These are phyloP conservation scores for Nephelium lappaceum DNA, from an alignment of 345 rosid genomes.

Conservation along the genomic window DNA sequence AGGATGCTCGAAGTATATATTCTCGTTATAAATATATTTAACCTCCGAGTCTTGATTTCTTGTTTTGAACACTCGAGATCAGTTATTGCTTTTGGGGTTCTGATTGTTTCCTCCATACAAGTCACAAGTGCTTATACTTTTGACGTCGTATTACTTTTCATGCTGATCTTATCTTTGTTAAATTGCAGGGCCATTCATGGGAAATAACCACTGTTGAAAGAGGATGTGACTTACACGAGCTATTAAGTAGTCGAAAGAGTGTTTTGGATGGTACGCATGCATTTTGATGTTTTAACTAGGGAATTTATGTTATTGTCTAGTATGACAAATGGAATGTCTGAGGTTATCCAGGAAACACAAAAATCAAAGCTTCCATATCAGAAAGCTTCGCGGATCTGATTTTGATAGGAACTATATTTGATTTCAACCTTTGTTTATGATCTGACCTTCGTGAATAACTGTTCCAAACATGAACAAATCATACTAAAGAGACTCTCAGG, in stretches of 20 bases:
- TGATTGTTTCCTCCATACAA: neutral
- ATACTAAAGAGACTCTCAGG: neutral
- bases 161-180: constrained; percentile 8
- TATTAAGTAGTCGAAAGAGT: constrained; percentile 67
- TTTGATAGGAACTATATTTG: neutral
- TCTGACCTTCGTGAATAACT: constrained; percentile 2
- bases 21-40: constrained; percentile 62
- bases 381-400: neutral
- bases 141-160: constrained; percentile 27
- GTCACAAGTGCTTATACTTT: neutral
- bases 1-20: constrained; percentile 85
- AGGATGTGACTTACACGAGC: constrained; percentile 84
- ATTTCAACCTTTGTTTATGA: neutral
- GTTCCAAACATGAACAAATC: neutral
- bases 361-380: neutral
- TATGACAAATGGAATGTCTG: neutral
- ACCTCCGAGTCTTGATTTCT: too few relatives aligned
- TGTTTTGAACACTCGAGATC: neutral
- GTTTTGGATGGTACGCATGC: constrained; percentile 82
- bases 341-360: neutral
- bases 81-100: neutral
- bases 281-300: constrained; percentile 1
- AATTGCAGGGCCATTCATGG: constrained; percentile 88
- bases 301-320: neutral
- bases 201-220: constrained; percentile 95